Base-by-base conservation (phyloP, 352 stramenopile genomes). In the Pythium rhizo-oryzae region DNA sequence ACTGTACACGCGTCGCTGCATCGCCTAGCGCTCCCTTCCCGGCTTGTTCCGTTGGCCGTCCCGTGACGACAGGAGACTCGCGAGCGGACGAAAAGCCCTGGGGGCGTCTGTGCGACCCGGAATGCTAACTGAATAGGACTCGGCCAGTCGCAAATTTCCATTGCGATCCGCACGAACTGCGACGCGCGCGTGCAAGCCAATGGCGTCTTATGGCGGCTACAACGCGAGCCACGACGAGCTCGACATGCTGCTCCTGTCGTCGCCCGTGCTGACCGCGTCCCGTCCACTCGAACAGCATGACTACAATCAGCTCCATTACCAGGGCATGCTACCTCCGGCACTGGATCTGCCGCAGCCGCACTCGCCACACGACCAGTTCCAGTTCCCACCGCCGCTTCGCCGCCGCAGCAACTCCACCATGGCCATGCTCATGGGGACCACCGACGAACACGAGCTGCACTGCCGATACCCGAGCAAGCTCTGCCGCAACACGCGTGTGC, bases 401-500 rank as follows among this genome's bases (percentile, higher is more conserved):
- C 63, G 33, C 8, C 53, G 37, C 8, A 24, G 55, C 30, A 18
- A 53, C 54, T 33, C 63, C 12, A 65, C 59, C 5, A 35, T 65
- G 21, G 18, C 28, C 4, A 57, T 65, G 44, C 30, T 65, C 1
- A 12, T 59, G 43, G n/a, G 37, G 0, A 8, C 28, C 28, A 33
- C 8, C n/a, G 51, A 39, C 16, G 49, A n/a, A 13, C 54, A 64
- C 12, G 54, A 55, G 30, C 18, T 24, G 57, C 66, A 52, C 21
- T 72, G 66, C 44, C 51, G 52, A 18, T 72, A 72, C 53, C 66
- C 59, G 15, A 65, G 66, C 53, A 72, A 72, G 44, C 33, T 57
- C 15, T 72, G 66, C 21, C 51, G 33, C 44, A 71, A 81, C 56
- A 35, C 50, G 11, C 74, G 74, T 25, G 74, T 66, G 15, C 33